Evolutionary conservation across 2,329 filamentous ascomycete genomes (phyloP).

Genomic region (Alternaria brassicae): DNA sequence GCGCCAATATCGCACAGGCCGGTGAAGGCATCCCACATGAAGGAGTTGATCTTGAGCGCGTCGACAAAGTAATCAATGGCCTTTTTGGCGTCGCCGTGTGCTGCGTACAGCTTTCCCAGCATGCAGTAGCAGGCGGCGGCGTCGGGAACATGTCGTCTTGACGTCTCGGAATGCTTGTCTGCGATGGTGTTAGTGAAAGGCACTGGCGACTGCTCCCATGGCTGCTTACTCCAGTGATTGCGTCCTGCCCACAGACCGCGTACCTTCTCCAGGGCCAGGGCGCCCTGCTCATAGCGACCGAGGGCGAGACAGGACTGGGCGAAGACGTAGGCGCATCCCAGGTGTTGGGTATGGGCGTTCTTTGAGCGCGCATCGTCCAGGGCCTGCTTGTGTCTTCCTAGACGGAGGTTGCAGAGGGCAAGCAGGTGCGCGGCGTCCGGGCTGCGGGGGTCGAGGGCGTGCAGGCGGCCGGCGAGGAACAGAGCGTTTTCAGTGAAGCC

Average conservation of each 20-base stretch:
- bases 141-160: conserved; percentile 79
- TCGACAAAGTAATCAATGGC: conserved; percentile 88
- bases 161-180: conserved; percentile 77
- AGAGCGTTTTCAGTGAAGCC: conserved; percentile 87
- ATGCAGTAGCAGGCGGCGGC: conserved; percentile 83
- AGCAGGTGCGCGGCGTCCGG: conserved; percentile 83
- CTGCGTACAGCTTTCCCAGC: conserved; percentile 85
- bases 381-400: conserved; percentile 83
- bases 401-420: conserved; percentile 81
- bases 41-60: conserved; percentile 85
- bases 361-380: conserved; percentile 80
- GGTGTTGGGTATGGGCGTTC: conserved; percentile 73
- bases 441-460: conserved; percentile 81
- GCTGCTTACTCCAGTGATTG: conserved; percentile 74
- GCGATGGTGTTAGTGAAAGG: conserved; percentile 18
- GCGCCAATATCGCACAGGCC: conserved; percentile 84
- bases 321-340: conserved; percentile 90
- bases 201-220: not conserved
- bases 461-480: conserved; percentile 88
- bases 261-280: conserved; percentile 82
- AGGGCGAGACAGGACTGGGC: conserved; percentile 86
- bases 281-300: conserved; percentile 80
- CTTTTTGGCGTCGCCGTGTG: conserved; percentile 79
- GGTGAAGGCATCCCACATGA: conserved; percentile 97
- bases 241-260: conserved; percentile 76